phyloP scores from a whole-genome alignment of 208 protist genomes.

The Crithidia sp. region DNA sequence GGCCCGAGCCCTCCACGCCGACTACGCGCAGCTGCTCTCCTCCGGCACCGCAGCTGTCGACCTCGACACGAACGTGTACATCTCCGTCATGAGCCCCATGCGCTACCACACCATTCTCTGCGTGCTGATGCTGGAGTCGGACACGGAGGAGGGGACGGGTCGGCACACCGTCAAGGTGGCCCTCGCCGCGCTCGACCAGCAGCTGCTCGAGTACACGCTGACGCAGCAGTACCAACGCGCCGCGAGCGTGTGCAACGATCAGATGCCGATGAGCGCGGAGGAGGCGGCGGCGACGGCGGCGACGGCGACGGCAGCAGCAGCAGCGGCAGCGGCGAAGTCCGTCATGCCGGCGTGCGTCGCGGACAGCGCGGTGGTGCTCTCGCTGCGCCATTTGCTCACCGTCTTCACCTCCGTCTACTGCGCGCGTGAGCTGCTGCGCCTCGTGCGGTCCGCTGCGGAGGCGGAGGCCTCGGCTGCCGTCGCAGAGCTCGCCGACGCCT shows the following conservation, averaged over 20 bases:
- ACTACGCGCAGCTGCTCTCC: slow-evolving; percentile 43
- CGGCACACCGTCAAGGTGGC: slow-evolving; percentile 41
- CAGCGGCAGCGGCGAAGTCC: slow-evolving; percentile 8
- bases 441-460: slow-evolving; percentile 16
- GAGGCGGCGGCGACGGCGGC: slow-evolving; percentile 1
- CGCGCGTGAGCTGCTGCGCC: slow-evolving; percentile 38
- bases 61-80: slow-evolving; percentile 33
- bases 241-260: slow-evolving; percentile 11
- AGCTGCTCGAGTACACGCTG: slow-evolving; percentile 69
- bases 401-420: slow-evolving; percentile 63
- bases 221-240: slow-evolving; percentile 41
- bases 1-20: slow-evolving; percentile 26
- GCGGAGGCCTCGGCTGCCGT: slow-evolving; percentile 15
- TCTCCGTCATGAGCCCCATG: slow-evolving; percentile 47
- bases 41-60: slow-evolving; percentile 19
- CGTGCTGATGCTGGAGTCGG: slow-evolving; percentile 46
- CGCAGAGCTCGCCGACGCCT: slow-evolving; percentile 23
- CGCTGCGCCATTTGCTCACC: slow-evolving; percentile 56
- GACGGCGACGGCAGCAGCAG: background rate
- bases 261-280: slow-evolving; percentile 8
- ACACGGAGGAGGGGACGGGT: slow-evolving; percentile 32
- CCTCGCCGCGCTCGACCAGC: slow-evolving; percentile 48
- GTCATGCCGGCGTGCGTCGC: slow-evolving; percentile 44
- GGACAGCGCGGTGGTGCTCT: slow-evolving; percentile 45
- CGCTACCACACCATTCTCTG: slow-evolving; percentile 51